A percentile compares a stretch with the other conserved stretches of the same genome.
phyloP scores from a whole-genome alignment of 345 rosid genomes.

The Populus euphratica region DNA sequence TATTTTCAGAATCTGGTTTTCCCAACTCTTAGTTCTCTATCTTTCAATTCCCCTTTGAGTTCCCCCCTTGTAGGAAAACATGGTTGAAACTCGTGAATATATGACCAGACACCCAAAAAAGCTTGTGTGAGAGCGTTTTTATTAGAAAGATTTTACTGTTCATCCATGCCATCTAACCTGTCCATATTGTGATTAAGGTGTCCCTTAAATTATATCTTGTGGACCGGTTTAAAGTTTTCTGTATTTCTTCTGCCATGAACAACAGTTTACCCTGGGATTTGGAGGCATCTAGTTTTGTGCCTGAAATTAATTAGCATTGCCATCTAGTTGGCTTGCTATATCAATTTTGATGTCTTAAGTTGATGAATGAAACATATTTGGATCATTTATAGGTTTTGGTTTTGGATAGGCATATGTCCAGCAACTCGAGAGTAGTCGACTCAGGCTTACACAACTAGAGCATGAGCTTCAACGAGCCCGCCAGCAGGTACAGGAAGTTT shows the following conservation, averaged over 20 bases:
- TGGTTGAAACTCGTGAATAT: neutral
- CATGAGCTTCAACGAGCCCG: conserved; percentile 79
- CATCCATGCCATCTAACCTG: neutral
- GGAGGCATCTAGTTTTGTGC: neutral
- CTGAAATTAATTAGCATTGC: conserved; percentile 2
- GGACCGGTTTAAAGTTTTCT: neutral
- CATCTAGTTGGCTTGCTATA: neutral
- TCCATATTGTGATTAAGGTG: neutral
- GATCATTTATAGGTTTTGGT: conserved; percentile 45
- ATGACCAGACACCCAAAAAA: too few species aligned
- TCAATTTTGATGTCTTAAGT: conserved; percentile 2
- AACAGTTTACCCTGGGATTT: neutral
- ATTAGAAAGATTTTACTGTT: neutral
- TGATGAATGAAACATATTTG: conserved; percentile 29
- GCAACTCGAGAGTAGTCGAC: conserved; percentile 75
- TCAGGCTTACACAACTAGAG: conserved; percentile 67
- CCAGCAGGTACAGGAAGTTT: conserved; percentile 52
- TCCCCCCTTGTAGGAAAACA: neutral
- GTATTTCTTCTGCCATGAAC: neutral
- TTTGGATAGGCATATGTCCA: conserved; percentile 87
- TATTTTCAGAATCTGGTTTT: too few species aligned
- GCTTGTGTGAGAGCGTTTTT: neutral
- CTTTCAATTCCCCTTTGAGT: neutral
- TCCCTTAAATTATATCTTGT: neutral
- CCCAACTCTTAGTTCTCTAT: too few species aligned